Base-by-base conservation (phyloP, 306 rosid species). In the Elaeagnus macrophylla region DNA sequence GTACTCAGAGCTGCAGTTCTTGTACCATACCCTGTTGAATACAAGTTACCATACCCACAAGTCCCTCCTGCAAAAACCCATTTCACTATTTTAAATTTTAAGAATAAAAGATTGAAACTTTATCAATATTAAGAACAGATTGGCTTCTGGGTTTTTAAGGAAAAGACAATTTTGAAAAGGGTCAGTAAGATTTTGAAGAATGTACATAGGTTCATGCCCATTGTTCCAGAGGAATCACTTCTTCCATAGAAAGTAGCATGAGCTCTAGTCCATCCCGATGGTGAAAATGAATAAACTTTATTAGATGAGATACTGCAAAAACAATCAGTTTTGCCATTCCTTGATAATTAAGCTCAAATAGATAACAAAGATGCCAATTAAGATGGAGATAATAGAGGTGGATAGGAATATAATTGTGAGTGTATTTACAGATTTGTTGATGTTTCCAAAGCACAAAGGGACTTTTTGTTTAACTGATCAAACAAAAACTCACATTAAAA, bases 231-330 rank as follows among this genome's bases (percentile, higher is more conserved):
- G 38, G 89, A 95, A 66, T 91, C 96, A 39, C 96, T 72, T 12
- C 89, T 96, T 2, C 97, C 97, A 39, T 91, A 91, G 43, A 86
- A 91, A 11, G 97, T 91, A 48, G 96, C 97, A 51, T 81, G 96
- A 18, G 70, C 97, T 54, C 52, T 72, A 47, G 61, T 72, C 85
- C 84, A 84, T 2, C 60, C 79, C 32, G 99, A 91, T 20, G 95
- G 68, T 6, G 75, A 39, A 36, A 81, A 82, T 44, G 83, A 96
- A 20, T 47, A 9, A 9, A 59, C 79, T 51, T 47, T 40, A n/a
- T n/a, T n/a, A n/a, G 37, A 52, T 40, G 60, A 56, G 60, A 78
- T 51, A 53, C 64, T 71, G 18, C 55, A 16, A 75, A 65, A 54
- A 53, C 16, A 43, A 56, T 3, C 4, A 25, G 16, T 48, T 67